These are phyloP conservation scores for Esteya vermicola DNA, from an alignment of 2,329 filamentous ascomycete species.

Conservation along the genomic window DNA sequence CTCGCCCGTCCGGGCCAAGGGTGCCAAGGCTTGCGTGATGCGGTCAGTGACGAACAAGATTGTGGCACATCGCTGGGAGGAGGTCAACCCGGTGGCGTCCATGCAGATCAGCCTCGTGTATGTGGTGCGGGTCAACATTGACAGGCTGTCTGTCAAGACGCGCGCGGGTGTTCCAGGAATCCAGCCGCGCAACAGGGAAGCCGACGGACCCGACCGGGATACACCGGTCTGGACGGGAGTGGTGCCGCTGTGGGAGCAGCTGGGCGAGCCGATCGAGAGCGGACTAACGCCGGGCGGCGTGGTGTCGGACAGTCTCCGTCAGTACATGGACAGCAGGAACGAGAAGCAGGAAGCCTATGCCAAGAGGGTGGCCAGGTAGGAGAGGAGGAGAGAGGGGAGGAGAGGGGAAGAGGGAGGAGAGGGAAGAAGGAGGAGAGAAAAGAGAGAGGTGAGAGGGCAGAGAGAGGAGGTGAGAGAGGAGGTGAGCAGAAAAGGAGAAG, in stretches of 20 bases:
- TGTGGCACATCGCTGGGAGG: constrained; percentile 6
- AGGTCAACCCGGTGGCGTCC: constrained; percentile 9
- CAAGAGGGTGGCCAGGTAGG: constrained; percentile 2
- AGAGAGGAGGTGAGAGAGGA: no score
- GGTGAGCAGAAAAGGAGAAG: no score
- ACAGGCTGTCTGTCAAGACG: constrained; percentile 9
- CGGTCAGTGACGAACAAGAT: constrained; percentile 9
- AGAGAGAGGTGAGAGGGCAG: no score
- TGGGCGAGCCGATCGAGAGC: constrained; percentile 8
- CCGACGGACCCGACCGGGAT: constrained; percentile 6
- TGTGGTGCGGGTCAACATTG: constrained; percentile 8
- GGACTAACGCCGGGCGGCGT: constrained; percentile 7
- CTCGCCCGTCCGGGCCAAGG: constrained; percentile 2
- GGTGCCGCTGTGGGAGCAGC: constrained; percentile 10
- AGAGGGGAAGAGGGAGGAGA: no score
- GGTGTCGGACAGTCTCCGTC: constrained; percentile 3
- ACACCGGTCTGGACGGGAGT: constrained; percentile 8
- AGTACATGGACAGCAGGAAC: constrained; percentile 5
- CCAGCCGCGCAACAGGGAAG: constrained; percentile 7
- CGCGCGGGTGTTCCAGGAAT: constrained; percentile 7
- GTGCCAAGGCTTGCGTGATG: constrained; percentile 5
- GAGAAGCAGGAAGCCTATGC: constrained; percentile 3
- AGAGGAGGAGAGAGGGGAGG: no score
- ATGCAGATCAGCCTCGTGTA: constrained; percentile 8
- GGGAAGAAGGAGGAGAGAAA: no score